Evolutionary conservation across 164 flowering plant genomes (phyloP).

Genomic region (Nymphaea thermarum): DNA sequence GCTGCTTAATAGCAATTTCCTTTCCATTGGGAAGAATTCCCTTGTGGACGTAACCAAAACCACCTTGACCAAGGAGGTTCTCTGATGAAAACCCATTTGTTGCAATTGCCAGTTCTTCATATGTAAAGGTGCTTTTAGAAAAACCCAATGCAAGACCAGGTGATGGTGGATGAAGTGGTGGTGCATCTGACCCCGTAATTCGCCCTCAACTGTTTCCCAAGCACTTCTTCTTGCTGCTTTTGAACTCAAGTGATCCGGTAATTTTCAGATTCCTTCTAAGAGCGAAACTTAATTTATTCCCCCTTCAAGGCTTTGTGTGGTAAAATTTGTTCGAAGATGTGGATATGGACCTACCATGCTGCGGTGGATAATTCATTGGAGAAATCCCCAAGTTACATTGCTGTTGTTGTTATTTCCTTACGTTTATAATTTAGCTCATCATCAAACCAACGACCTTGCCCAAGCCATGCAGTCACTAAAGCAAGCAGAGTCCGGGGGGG

Average conservation of each 20-base stretch:
- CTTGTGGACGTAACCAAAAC: constrained; percentile 92
- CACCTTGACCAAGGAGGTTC: constrained; percentile 92
- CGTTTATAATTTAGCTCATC: constrained; percentile 42
- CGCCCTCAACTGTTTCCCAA: too few relatives aligned
- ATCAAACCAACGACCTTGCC: constrained; percentile 95
- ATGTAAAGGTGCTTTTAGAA: constrained; percentile 69
- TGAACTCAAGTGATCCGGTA: too few relatives aligned
- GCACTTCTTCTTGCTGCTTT: too few relatives aligned
- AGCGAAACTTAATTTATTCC: too few relatives aligned
- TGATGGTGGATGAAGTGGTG: constrained; percentile 48
- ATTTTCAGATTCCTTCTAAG: too few relatives aligned
- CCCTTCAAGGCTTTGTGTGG: too few relatives aligned
- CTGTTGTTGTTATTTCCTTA: too few relatives aligned
- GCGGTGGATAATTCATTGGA: too few relatives aligned
- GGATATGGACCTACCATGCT: too few relatives aligned
- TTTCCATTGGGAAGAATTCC: constrained; percentile 85
- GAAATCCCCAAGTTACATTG: too few relatives aligned
- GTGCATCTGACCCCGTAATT: too few relatives aligned
- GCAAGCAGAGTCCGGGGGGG: constrained; percentile 91
- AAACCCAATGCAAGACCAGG: constrained; percentile 58
- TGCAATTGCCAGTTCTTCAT: constrained; percentile 80
- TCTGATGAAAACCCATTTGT: constrained; percentile 87
- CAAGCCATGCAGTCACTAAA: constrained; percentile 85
- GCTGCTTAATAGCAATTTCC: constrained; percentile 82
- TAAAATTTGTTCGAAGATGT: too few relatives aligned